Evolutionary conservation across 163 green algal species (phyloP).

Genomic region (Scenedesmus sp.): DNA sequence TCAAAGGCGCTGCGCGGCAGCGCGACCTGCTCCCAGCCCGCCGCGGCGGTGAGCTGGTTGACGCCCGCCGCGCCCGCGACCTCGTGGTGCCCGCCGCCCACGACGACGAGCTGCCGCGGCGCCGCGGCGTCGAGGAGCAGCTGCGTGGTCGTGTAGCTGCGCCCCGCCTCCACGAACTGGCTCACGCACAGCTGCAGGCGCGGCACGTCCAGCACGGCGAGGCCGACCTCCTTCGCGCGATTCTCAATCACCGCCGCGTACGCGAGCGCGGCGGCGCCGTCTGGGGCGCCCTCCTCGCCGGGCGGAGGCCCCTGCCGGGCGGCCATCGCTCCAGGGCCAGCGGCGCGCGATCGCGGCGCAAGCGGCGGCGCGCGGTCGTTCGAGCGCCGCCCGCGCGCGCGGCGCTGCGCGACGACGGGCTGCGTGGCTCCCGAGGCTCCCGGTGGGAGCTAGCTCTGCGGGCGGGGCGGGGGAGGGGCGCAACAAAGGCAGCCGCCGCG

Average conservation of each 20-base stretch:
- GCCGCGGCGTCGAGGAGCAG: slow-evolving; percentile 35
- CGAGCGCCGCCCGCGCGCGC: no score
- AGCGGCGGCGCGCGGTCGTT: no score
- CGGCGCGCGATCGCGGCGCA: no score
- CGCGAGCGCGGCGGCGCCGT: no score
- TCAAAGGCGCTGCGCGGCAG: slow-evolving; percentile 60
- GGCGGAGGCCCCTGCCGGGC: no score
- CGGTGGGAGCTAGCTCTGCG: no score
- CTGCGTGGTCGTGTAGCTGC: slow-evolving; percentile 47
- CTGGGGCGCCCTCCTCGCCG: no score
- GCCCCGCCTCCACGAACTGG: slow-evolving; percentile 46
- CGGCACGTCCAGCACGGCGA: slow-evolving; percentile 41
- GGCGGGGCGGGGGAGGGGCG: no score
- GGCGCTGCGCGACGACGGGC: no score
- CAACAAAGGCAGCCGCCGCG: no score
- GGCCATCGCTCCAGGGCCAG: no score
- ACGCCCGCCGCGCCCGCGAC: slow-evolving; percentile 19
- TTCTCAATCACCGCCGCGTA: slow-evolving; percentile 54
- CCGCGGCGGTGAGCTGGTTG: slow-evolving; percentile 12
- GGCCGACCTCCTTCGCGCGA: slow-evolving; percentile 48
- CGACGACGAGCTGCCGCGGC: slow-evolving; percentile 39
- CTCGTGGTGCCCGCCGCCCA: slow-evolving; percentile 40
- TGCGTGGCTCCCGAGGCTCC: no score
- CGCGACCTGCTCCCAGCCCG: slow-evolving; percentile 14
- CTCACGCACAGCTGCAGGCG: slow-evolving; percentile 15